Conservation (phyloP, 441 rosid species). For the Adansonia grandidieri region DNA sequence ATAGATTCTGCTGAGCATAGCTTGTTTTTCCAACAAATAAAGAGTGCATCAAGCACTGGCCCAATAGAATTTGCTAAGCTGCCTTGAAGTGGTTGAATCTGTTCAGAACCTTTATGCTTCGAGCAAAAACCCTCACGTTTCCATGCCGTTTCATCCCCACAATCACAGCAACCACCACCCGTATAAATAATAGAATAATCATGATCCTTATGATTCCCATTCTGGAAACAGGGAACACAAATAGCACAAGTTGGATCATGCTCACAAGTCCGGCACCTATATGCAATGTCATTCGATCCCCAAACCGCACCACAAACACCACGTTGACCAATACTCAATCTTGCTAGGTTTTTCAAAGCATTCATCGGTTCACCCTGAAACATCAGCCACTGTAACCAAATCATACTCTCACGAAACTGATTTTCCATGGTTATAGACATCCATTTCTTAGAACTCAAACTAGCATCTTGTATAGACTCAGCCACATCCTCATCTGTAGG, state of each 20-base stretch:
- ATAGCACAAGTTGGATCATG: constrained; percentile 95
- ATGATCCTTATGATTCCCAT: constrained; percentile 80
- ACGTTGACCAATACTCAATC: constrained; percentile 56
- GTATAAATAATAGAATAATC: constrained; percentile 86
- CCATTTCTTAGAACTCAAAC: constrained; percentile 41
- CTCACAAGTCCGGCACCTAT: constrained; percentile 85
- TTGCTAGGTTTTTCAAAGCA: constrained; percentile 56
- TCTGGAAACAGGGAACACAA: constrained; percentile 89
- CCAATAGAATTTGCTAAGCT: constrained; percentile 66
- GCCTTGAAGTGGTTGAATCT: constrained; percentile 87
- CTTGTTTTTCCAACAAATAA: constrained; percentile 70
- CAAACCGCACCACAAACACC: constrained; percentile 99
- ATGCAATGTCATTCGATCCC: constrained; percentile 92
- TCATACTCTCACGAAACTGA: constrained; percentile 60
- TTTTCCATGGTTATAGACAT: constrained; percentile 42
- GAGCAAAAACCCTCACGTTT: constrained; percentile 93
- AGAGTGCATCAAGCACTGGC: constrained; percentile 79
- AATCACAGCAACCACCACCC: constrained; percentile 96
- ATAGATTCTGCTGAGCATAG: constrained; percentile 53
- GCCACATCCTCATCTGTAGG: constrained; percentile 76
- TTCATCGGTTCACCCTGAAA: constrained; percentile 65
- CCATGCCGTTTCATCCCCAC: constrained; percentile 99
- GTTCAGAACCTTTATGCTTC: constrained; percentile 89
- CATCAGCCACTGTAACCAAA: constrained; percentile 94
- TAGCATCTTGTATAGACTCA: constrained; percentile 42